Conservation (phyloP, 768 basidiomycete species). For the Mycena galopus region DNA sequence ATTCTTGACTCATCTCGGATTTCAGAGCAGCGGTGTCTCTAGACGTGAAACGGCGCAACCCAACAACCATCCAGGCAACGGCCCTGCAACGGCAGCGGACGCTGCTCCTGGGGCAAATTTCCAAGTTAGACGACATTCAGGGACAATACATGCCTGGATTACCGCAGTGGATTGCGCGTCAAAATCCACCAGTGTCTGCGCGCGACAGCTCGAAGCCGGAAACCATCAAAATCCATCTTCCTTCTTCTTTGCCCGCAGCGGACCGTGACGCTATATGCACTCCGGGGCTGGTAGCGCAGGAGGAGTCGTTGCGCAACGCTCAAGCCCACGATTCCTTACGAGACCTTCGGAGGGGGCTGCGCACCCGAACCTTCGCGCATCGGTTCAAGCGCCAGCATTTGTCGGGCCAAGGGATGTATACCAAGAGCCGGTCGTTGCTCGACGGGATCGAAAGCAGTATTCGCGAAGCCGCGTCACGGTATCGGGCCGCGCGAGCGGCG, state of each 20-base stretch:
- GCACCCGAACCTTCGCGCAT: conserved; percentile 33
- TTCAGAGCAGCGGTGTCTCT: not conserved
- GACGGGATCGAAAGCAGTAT: conserved; percentile 28
- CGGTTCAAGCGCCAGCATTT: conserved; percentile 35
- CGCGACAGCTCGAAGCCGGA: conserved; percentile 27
- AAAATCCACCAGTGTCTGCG: not conserved
- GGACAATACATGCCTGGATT: not conserved
- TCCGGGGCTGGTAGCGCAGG: conserved; percentile 29
- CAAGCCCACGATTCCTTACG: conserved; percentile 37
- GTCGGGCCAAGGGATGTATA: conserved; percentile 14
- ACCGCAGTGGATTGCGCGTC: not conserved
- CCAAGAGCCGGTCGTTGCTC: conserved; percentile 1
- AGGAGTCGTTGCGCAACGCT: conserved; percentile 36
- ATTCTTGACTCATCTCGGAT: no score
- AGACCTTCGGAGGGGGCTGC: conserved; percentile 31
- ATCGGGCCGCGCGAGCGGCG: conserved; percentile 3
- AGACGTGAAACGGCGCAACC: not conserved
- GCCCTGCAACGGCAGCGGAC: not conserved
- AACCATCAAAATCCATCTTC: conserved; percentile 31
- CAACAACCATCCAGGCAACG: conserved; percentile 4
- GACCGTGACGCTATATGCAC: conserved; percentile 19
- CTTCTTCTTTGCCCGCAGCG: conserved; percentile 32
- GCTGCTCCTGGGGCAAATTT: not conserved
- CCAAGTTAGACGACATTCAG: not conserved
- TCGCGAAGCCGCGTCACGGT: not conserved